These are phyloP conservation scores for Magnaporthales sp. DNA, from an alignment of 2,329 filamentous ascomycete genomes.

Conservation along the genomic window DNA sequence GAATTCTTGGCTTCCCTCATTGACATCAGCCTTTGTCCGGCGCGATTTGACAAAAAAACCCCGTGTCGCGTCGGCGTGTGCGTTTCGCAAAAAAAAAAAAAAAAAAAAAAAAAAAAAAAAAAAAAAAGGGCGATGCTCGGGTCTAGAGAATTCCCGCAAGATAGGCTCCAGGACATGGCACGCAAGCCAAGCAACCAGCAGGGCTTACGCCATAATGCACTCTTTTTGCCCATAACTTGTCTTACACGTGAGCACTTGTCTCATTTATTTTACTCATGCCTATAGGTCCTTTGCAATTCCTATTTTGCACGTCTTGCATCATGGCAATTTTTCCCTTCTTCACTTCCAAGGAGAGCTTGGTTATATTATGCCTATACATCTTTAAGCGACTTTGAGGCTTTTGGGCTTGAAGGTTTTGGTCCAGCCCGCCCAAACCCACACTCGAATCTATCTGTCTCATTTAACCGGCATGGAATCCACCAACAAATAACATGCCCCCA, in stretches of 20 bases:
- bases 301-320: background rate
- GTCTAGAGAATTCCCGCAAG: background rate
- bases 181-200: background rate
- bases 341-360: background rate
- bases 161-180: background rate
- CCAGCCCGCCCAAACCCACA: background rate
- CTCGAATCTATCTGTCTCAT: background rate
- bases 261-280: background rate
- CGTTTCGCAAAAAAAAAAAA: background rate
- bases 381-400: background rate
- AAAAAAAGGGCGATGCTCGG: background rate
- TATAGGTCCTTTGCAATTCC: background rate
- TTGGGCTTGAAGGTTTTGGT: background rate
- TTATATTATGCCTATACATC: background rate
- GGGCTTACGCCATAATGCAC: background rate
- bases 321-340: background rate
- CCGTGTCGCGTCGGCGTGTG: background rate
- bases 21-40: background rate
- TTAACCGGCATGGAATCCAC: background rate
- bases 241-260: background rate
- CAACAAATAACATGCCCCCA: background rate
- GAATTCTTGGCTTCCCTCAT: background rate
- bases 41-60: background rate
- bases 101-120: background rate
- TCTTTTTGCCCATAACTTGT: background rate